Base-by-base conservation (phyloP, 768 basidiomycete species). In the Cystobasidium tubakii region DNA sequence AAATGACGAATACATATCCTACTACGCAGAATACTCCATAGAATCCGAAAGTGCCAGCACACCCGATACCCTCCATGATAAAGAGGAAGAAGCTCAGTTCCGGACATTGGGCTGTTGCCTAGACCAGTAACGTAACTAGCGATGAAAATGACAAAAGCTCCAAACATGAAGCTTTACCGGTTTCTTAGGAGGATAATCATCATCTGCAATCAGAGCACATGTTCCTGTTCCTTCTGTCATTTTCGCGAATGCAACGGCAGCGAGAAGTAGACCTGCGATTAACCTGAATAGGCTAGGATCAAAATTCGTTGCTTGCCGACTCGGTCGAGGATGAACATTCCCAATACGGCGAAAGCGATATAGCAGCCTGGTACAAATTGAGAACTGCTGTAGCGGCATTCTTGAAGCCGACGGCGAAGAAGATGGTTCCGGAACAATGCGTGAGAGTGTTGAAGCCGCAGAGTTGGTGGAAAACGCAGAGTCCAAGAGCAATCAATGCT, bases 381-480 rank as follows among this genome's bases (percentile, higher is more conserved):
- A 90, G 85, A 0, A 89, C 89, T 29, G 90, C 89, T 0, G 89
- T 89, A 1, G 89, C 90, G 0, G 90, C 87, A 78, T 91, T 88
- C 79, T 88, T 82, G 81, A 91, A 91, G 0, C 90, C 90, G 62
- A 91, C 88, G 75, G 87, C 84, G 76, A 88, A 85, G 83, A 91
- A 91, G 19, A 91, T 84, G 0, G 89, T 90, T 1, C 89, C 88
- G 27, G 88, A 88, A 78, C 88, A 88, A 77, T 78, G 76, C 17
- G 81, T 81, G 57, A 90, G 84, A 0, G 90, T 90, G 78, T 91
- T 91, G 83, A 90, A 90, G 42, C 90, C 90, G 75, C 87, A 90
- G 0, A 91, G 84, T 79, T 91, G 90, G 78, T 92, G 90, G 81
- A 87, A 88, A 0, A 88, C 89, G 82, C 91, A 90, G 81, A 91